Evolutionary conservation across 257 asterid species (phyloP).

Genomic region (Primulina tabacum): DNA sequence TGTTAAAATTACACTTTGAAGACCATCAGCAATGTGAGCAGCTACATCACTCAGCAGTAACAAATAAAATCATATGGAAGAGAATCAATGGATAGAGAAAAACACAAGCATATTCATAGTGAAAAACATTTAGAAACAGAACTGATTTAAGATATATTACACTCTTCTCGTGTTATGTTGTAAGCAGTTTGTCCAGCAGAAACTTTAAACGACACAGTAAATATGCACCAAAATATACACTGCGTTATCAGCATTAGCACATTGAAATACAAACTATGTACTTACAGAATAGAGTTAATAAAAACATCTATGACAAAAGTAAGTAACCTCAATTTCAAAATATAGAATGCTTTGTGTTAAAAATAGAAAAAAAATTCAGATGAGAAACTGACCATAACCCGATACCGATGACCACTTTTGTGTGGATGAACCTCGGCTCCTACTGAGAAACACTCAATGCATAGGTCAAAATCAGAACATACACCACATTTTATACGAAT

Average conservation of each 20-base stretch:
- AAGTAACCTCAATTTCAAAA: not conserved
- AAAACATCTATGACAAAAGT: not conserved
- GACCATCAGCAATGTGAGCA: slow-evolving; percentile 23
- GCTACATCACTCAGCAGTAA: slow-evolving; percentile 10
- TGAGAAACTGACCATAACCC: slow-evolving; percentile 69
- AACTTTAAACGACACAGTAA: slow-evolving; percentile 5
- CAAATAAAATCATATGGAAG: slow-evolving; percentile 3
- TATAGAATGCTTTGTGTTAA: slow-evolving; percentile 4
- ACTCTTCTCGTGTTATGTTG: not conserved
- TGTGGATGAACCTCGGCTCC: slow-evolving; percentile 90
- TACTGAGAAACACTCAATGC: slow-evolving; percentile 86
- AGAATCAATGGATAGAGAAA: not conserved
- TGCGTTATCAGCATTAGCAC: not conserved
- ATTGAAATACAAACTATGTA: too few relatives aligned
- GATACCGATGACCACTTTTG: slow-evolving; percentile 67
- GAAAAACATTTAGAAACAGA: not conserved
- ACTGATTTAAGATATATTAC: slow-evolving; percentile 1
- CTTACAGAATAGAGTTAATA: not conserved
- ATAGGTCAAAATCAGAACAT: slow-evolving; percentile 83
- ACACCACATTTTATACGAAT: slow-evolving; percentile 78
- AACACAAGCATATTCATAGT: too few relatives aligned
- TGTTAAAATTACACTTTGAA: slow-evolving; percentile 33
- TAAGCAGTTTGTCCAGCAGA: not conserved
- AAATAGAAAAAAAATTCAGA: slow-evolving; percentile 11
- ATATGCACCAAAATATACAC: not conserved